Base-by-base conservation (phyloP, 2,329 filamentous ascomycete genomes). In the Diaporthe sp. region DNA sequence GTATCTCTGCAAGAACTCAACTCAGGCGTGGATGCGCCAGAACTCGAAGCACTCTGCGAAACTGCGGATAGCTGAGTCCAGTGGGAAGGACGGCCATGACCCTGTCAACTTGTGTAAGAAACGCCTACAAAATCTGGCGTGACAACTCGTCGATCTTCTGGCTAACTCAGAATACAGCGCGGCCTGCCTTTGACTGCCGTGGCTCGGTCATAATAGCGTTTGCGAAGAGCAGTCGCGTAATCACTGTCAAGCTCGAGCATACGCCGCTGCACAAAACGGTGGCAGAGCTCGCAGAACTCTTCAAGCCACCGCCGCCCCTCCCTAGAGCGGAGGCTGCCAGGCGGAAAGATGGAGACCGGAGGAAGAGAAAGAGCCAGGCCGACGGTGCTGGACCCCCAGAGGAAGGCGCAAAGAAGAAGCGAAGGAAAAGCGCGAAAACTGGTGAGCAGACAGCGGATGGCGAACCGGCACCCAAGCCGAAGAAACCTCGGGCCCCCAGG, bases 151-250 rank as follows among this genome's bases (percentile, higher is more conserved):
- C 34, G n/a, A 13, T 51, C 15, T 70, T 25, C 28, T 76, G 65
- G 68, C 73, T 79, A 28, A 79, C 77, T 76, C 25, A 37, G 46
- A 25, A 17, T 42, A 22, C 77, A 90, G 88, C 82, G 39, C 88
- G 90, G 19, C 90, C 90, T 70, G 90, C 90, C 0, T 92, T 91
- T 77, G 89, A 92, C 78, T 92, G 90, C 75, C 86, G 88, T 51
- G 90, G 90, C 25, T 83, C 84, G 0, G 80, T 91, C 25, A 84
- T 82, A 3, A 84, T 92, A 58, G 80, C 84, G 1, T 91, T 92
- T 77, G 85, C 86, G 9, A 87, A 86, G 73, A 84, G 83, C 34
- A 85, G 82, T 42, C 86, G 87, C 44, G 82, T 84, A 12, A 87
- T 92, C 53, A 84, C 86, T 15, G 83, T 91, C 72, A 88, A 88